Conservation (phyloP, 1,284 basidiomycete species). For the Apiotrichum montevideense region DNA sequence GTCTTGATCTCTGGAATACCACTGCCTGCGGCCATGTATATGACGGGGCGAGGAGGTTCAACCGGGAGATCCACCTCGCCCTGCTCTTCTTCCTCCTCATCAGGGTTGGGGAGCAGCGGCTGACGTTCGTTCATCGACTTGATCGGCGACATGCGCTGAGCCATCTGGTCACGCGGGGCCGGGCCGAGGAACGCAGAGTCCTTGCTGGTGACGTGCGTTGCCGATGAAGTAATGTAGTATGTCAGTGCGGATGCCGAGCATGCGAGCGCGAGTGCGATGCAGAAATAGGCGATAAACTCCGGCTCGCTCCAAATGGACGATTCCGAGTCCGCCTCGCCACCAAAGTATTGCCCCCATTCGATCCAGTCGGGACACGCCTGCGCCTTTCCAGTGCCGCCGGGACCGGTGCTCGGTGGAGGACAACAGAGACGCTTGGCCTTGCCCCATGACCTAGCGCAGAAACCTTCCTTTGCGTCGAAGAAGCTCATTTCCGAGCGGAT, state of each 20-base stretch:
- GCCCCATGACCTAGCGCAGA: slow-evolving; percentile 66
- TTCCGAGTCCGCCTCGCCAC: slow-evolving; percentile 6
- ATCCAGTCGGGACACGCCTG: slow-evolving; percentile 65
- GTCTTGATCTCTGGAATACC: slow-evolving; percentile 98
- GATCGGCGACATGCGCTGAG: slow-evolving; percentile 11
- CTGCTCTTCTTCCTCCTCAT: slow-evolving; percentile 1
- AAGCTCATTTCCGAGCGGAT: slow-evolving; percentile 81
- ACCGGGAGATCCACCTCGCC: neutral
- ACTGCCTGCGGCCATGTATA: slow-evolving; percentile 90
- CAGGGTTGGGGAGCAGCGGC: slow-evolving; percentile 15
- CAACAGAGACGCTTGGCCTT: slow-evolving; percentile 80
- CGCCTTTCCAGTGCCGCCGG: slow-evolving; percentile 21
- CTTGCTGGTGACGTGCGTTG: slow-evolving; percentile 77
- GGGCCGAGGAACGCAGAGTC: slow-evolving; percentile 67
- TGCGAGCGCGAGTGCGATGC: slow-evolving; percentile 72
- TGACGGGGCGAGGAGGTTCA: slow-evolving; percentile 54
- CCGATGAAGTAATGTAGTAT: slow-evolving; percentile 78
- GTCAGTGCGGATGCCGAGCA: slow-evolving; percentile 70
- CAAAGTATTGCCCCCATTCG: slow-evolving; percentile 58
- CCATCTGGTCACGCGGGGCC: slow-evolving; percentile 5
- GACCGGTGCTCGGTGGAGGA: slow-evolving; percentile 26
- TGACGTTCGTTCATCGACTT: slow-evolving; percentile 22
- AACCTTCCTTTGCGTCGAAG: slow-evolving; percentile 92
- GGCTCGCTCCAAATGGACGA: slow-evolving; percentile 27
- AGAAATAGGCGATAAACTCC: slow-evolving; percentile 67